Conservation (phyloP, 2,329 filamentous ascomycete species). For the Curvularia sp. region DNA sequence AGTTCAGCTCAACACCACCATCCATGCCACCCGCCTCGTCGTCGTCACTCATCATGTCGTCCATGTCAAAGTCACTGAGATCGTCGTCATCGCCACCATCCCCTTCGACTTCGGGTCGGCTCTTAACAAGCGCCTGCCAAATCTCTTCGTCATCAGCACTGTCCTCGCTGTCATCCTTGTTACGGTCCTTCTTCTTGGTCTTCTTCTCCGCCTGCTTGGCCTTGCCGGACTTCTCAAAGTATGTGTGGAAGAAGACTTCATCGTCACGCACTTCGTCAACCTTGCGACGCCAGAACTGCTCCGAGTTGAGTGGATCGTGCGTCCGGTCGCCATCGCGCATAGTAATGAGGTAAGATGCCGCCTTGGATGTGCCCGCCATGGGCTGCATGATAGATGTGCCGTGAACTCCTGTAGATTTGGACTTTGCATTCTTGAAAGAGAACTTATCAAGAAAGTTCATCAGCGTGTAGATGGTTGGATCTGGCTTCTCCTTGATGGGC, state of each 20-base stretch:
- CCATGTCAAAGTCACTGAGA: slow-evolving; percentile 61
- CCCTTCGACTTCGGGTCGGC: slow-evolving; percentile 77
- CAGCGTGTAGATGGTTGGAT: slow-evolving; percentile 86
- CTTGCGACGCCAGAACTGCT: slow-evolving; percentile 90
- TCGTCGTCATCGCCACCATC: slow-evolving; percentile 65
- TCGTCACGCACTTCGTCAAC: slow-evolving; percentile 86
- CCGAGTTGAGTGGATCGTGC: slow-evolving; percentile 77
- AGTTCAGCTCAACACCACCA: slow-evolving; percentile 53
- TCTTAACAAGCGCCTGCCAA: slow-evolving; percentile 88
- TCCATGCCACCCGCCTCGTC: slow-evolving; percentile 56
- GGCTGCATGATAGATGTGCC: slow-evolving; percentile 98
- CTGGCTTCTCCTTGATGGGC: slow-evolving; percentile 82
- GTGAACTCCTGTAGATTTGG: slow-evolving; percentile 64
- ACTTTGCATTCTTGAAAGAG: slow-evolving; percentile 93
- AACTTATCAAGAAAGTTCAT: slow-evolving; percentile 98
- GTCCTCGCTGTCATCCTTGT: slow-evolving; percentile 53
- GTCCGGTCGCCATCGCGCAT: slow-evolving; percentile 65
- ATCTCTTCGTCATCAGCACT: slow-evolving; percentile 80
- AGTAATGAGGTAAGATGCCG: slow-evolving; percentile 66
- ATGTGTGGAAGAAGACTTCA: slow-evolving; percentile 97
- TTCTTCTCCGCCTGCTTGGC: slow-evolving; percentile 64
- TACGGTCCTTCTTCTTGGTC: slow-evolving; percentile 56
- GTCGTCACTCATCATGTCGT: slow-evolving; percentile 54
- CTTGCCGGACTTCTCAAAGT: slow-evolving; percentile 76
- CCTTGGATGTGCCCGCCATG: slow-evolving; percentile 68